Conservation (phyloP, 2,329 filamentous ascomycete genomes). For the Calcarisporium arbuscula region DNA sequence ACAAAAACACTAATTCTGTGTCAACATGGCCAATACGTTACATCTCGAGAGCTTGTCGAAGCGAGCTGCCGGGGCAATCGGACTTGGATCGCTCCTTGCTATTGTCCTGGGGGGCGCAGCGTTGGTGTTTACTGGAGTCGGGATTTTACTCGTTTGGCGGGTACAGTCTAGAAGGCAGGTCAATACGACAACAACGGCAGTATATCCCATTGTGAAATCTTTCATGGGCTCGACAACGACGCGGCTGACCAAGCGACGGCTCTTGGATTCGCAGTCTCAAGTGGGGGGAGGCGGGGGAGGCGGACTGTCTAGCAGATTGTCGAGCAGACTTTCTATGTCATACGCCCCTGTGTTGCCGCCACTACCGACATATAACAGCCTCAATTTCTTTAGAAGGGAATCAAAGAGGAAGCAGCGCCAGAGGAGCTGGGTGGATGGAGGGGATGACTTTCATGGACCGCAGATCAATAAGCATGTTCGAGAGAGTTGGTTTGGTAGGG, state of each 20-base stretch:
- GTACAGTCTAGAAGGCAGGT: constrained; percentile 17
- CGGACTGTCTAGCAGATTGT: constrained; percentile 15
- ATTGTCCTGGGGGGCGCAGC: constrained; percentile 43
- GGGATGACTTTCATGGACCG: constrained; percentile 44
- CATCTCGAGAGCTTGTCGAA: too few species aligned
- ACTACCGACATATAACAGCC: constrained; percentile 24
- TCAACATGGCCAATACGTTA: too few species aligned
- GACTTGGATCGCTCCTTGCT: constrained; percentile 33
- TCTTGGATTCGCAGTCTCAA: constrained; percentile 14
- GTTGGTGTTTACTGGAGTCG: constrained; percentile 36
- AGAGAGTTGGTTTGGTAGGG: constrained; percentile 22
- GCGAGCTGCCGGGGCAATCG: constrained; percentile 14
- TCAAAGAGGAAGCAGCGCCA: constrained; percentile 17
- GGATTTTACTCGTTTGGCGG: constrained; percentile 34
- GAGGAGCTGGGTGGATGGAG: constrained; percentile 39
- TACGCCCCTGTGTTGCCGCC: constrained; percentile 25
- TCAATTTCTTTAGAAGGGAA: constrained; percentile 19
- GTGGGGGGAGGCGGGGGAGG: constrained; percentile 9
- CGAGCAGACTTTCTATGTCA: constrained; percentile 23
- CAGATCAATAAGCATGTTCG: constrained; percentile 25
- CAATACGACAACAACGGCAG: constrained; percentile 20
- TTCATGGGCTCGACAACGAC: constrained; percentile 14
- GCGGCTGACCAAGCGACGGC: constrained; percentile 24
- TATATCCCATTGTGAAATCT: constrained; percentile 1
- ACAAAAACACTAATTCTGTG: too few species aligned